These are phyloP conservation scores for Geranium brycei DNA, from an alignment of 345 rosid species.

Conservation along the genomic window DNA sequence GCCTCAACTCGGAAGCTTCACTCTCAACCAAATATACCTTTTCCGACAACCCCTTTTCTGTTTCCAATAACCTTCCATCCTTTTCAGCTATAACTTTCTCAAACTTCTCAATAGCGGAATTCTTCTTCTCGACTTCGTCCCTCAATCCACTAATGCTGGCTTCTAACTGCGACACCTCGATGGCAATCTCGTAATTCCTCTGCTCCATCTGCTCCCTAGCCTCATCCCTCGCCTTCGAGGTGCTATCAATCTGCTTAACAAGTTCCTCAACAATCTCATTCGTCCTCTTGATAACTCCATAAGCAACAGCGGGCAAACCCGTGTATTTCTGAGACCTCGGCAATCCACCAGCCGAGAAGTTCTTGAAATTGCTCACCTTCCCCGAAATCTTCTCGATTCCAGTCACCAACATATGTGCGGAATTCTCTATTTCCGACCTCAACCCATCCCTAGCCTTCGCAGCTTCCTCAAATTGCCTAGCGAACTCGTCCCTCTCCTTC, in stretches of 20 bases:
- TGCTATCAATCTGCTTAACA: constrained; percentile 47
- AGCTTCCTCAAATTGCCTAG: constrained; percentile 45
- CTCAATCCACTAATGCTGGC: constrained; percentile 60
- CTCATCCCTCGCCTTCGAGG: constrained; percentile 62
- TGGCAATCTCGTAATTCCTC: constrained; percentile 92
- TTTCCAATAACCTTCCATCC: constrained; percentile 38
- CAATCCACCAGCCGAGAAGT: constrained; percentile 56
- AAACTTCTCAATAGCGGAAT: constrained; percentile 33
- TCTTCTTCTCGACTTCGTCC: constrained; percentile 58
- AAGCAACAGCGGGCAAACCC: constrained; percentile 67
- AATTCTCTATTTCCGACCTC: constrained; percentile 65
- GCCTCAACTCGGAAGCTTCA: constrained; percentile 49
- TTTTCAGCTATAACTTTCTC: constrained; percentile 45
- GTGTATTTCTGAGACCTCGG: constrained; percentile 73
- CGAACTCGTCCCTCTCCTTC: constrained; percentile 42
- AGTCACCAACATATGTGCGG: constrained; percentile 76
- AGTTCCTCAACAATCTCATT: constrained; percentile 94
- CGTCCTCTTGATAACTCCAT: constrained; percentile 85
- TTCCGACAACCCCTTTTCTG: constrained; percentile 39
- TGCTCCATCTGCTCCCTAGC: constrained; percentile 89
- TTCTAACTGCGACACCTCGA: constrained; percentile 95
- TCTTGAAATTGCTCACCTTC: constrained; percentile 65
- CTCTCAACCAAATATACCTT: constrained; percentile 36
- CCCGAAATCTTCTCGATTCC: constrained; percentile 94
- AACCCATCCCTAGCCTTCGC: constrained; percentile 47